These are phyloP conservation scores for Rutstroemia sp. DNA, from an alignment of 2,329 filamentous ascomycete genomes.

Conservation along the genomic window DNA sequence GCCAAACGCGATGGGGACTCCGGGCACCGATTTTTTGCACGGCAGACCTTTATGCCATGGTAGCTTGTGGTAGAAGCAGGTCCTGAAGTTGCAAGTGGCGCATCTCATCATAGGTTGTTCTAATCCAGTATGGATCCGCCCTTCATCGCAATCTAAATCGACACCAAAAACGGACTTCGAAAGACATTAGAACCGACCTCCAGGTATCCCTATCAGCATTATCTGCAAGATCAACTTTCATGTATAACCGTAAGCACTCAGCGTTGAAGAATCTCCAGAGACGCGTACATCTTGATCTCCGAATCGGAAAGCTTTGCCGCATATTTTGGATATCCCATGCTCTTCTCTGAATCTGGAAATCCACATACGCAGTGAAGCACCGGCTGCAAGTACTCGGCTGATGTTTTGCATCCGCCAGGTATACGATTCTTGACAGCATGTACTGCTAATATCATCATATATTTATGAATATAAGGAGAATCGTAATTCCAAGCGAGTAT, in stretches of 20 bases:
- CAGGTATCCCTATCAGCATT: background rate
- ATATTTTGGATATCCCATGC: slow-evolving; percentile 1
- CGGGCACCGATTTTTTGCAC: background rate
- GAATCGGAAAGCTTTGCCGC: background rate
- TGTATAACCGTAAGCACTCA: background rate
- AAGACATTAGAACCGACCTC: background rate
- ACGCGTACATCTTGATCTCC: background rate
- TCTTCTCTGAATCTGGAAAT: background rate
- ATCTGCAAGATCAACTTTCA: background rate
- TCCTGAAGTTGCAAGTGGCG: background rate
- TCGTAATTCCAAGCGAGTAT: no score
- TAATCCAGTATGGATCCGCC: background rate
- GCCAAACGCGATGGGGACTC: background rate
- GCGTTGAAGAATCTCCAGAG: background rate
- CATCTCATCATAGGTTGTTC: slow-evolving; percentile 1
- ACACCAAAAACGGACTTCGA: background rate
- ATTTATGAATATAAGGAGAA: no score
- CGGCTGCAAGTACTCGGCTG: background rate
- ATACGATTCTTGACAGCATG: slow-evolving; percentile 2
- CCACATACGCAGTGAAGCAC: background rate
- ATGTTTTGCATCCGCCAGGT: background rate
- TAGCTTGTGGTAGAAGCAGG: background rate
- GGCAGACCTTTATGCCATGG: slow-evolving; percentile 1
- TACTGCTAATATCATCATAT: no score
- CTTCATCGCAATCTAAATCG: background rate